Base-by-base conservation (phyloP, 257 asterid species). In the Gynochthodes officinalis region DNA sequence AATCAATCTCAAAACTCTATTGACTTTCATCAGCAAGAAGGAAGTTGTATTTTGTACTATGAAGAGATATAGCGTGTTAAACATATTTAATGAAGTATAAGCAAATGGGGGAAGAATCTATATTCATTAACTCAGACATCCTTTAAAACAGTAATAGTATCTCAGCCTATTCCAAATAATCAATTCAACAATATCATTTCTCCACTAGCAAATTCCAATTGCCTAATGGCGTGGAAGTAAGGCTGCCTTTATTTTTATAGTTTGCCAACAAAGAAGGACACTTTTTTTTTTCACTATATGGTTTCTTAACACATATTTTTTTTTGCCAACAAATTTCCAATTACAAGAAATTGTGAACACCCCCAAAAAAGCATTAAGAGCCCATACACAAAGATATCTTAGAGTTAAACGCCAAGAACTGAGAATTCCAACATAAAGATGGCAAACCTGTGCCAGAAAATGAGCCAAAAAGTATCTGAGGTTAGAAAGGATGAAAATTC, bases 361-460 rank as follows among this genome's bases (percentile, higher is more conserved):
- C 9, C 37, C 30, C 5, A 9, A 0, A 30, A 48, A 43, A 52
- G 15, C 53, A 39, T 32, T 0, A 49, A 50, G 16, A 5, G 18
- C 44, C 21, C 18, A 52, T 25, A 64, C 28, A 67, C 40, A 67
- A 1, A 23, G 12, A 25, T 12, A 19, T 27, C 58, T 28, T 44
- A 37, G 62, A 64, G 43, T 12, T 53, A 33, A 40, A 49, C 44
- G 9, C 30, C 52, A 40, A 48, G 28, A 2, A 58, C 39, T n/a
- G 37, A 57, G 37, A 10, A 59, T 44, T 23, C 58, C 13, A 58
- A 65, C n/a, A 53, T 44, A 35, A 53, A 61, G 10, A 7, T 11
- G 49, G 15, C 62, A 60, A 61, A 92, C 99, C 99, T 92, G 91
- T 64, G 97, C 98, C 88, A 95, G 83, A 85, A 95, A 95, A 13